A percentile compares a stretch with the other conserved stretches of the same genome.
Conservation (phyloP, 441 rosid genomes). For the Croton laevigatus region DNA sequence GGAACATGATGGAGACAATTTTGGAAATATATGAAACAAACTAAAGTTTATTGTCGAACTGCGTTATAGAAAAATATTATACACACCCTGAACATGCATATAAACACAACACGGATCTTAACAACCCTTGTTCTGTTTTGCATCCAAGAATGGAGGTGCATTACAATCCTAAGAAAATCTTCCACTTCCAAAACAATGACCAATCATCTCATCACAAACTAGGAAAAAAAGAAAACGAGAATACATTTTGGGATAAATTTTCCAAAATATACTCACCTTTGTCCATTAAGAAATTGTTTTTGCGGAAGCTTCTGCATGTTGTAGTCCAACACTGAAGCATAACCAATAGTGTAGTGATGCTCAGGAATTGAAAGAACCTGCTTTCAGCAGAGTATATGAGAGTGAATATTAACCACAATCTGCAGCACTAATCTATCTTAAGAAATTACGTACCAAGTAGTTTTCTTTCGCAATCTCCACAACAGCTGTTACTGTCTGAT, state of each 20-base stretch:
- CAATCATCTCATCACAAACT: background rate
- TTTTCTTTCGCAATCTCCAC: conserved; percentile 97
- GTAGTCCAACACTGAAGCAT: conserved; percentile 78
- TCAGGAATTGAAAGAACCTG: conserved; percentile 95
- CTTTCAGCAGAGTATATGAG: conserved; percentile 19
- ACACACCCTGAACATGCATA: no score
- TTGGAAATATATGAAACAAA: background rate
- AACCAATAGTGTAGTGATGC: conserved; percentile 68
- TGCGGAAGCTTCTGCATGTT: conserved; percentile 78
- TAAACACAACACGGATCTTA: no score
- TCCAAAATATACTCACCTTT: conserved; percentile 48
- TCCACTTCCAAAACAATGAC: no score
- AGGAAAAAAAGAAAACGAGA: conserved; percentile 3
- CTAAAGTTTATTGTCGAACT: background rate
- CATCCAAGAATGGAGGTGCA: background rate
- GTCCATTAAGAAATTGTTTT: conserved; percentile 72
- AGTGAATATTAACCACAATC: conserved; percentile 22
- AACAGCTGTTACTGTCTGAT: conserved; percentile 69
- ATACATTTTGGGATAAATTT: background rate
- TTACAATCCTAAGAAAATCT: background rate
- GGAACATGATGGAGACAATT: background rate
- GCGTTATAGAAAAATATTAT: background rate
- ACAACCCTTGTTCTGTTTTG: no score
- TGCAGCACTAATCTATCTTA: conserved; percentile 18
- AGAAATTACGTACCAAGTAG: conserved; percentile 66